phyloP scores from a whole-genome alignment of 2,329 filamentous ascomycete genomes.

The Pseudomassariella vexata region DNA sequence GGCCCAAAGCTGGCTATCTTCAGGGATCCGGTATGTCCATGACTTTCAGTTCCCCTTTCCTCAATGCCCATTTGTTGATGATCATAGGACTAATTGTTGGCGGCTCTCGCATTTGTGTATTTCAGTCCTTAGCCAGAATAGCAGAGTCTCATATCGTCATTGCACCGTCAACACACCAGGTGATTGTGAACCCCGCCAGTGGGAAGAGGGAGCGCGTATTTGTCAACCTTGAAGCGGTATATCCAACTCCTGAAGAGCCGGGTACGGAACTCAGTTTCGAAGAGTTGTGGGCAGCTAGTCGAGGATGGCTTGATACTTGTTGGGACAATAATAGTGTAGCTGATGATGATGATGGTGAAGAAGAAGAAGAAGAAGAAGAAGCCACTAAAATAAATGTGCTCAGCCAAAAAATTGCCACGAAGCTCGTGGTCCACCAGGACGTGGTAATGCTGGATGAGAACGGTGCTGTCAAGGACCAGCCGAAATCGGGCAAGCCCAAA shows the following conservation, averaged over 20 bases:
- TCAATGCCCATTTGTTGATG: conserved; percentile 69
- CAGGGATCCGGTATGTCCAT: conserved; percentile 83
- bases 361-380: conserved; percentile 14
- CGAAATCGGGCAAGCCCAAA: conserved; percentile 45
- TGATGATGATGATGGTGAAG: conserved; percentile 11
- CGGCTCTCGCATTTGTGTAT: conserved; percentile 31
- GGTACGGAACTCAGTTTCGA: conserved; percentile 83
- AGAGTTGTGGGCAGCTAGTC: conserved; percentile 73
- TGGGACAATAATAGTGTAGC: conserved; percentile 43
- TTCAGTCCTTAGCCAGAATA: conserved; percentile 56
- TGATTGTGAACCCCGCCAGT: conserved; percentile 74
- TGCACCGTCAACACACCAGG: conserved; percentile 67
- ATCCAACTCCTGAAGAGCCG: conserved; percentile 67
- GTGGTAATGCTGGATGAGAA: conserved; percentile 52
- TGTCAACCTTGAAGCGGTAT: conserved; percentile 79
- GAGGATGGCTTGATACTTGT: conserved; percentile 60
- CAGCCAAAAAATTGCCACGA: conserved; percentile 23
- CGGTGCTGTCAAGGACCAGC: conserved; percentile 40
- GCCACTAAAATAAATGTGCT: conserved; percentile 19
- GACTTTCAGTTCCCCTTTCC: conserved; percentile 22
- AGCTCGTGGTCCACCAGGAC: conserved; percentile 39
- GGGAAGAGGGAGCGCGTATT: conserved; percentile 82
- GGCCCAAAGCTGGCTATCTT: conserved; percentile 85
- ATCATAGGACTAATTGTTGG: conserved; percentile 88
- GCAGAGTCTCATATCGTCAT: conserved; percentile 59